phyloP scores from a whole-genome alignment of 78 protist species.

The Diacronema lutheri region DNA sequence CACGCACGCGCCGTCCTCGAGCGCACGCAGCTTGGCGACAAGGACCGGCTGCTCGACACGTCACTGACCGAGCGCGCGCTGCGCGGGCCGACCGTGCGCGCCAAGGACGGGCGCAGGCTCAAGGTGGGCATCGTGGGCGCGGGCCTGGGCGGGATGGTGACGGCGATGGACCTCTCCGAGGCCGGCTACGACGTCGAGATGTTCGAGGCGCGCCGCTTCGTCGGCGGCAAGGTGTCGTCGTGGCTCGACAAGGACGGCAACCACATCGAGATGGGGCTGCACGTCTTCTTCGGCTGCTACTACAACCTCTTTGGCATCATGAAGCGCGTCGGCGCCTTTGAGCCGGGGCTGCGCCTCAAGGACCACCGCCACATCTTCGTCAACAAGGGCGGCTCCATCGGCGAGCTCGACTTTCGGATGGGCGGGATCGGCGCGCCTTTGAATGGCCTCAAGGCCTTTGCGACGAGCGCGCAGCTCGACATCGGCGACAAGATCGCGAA shows the following conservation, averaged over 20 bases:
- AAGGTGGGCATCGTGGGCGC: constrained; percentile 32
- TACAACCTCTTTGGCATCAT: constrained; percentile 46
- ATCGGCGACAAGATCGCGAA: constrained; percentile 28
- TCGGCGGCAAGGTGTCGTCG: constrained; percentile 34
- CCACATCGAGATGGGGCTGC: constrained; percentile 53
- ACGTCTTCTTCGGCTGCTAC: constrained; percentile 54
- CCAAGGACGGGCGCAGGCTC: background rate
- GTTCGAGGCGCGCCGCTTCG: constrained; percentile 34
- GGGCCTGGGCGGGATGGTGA: constrained; percentile 41
- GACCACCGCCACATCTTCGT: constrained; percentile 38
- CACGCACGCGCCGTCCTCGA: too few species aligned
- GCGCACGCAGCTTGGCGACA: too few species aligned
- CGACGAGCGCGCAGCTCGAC: constrained; percentile 19
- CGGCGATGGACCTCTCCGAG: constrained; percentile 43
- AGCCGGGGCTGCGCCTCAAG: constrained; percentile 18
- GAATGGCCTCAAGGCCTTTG: constrained; percentile 29
- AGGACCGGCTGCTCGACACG: constrained; percentile 10
- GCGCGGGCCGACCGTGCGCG: background rate
- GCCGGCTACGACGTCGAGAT: constrained; percentile 41
- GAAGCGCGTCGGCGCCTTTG: background rate
- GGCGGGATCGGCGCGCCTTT: constrained; percentile 30
- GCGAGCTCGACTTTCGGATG: constrained; percentile 45
- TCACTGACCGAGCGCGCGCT: background rate
- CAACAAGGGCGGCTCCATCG: constrained; percentile 26
- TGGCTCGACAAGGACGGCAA: constrained; percentile 45